Conservation (phyloP, 805 yeast genomes). For the Spathaspora sp. region DNA sequence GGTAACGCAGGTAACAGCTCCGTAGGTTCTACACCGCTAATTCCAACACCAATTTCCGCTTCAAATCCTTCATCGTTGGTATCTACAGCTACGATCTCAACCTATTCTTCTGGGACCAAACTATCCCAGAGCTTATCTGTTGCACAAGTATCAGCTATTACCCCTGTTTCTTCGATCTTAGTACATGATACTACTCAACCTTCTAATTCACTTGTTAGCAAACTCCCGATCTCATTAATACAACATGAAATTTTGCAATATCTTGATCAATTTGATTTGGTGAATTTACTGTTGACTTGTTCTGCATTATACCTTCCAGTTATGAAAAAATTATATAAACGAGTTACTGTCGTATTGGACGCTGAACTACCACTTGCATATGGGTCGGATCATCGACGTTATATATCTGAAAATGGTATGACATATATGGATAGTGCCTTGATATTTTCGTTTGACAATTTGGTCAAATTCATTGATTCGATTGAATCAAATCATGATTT, state of each 20-base stretch:
- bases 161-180: background rate
- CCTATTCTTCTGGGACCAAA: background rate
- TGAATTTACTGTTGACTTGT: slow-evolving; percentile 21
- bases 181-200: slow-evolving; percentile 6
- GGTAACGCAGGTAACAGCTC: background rate
- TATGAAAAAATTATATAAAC: slow-evolving; percentile 20
- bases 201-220: slow-evolving; percentile 8
- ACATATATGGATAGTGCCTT: slow-evolving; percentile 27
- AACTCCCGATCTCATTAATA: slow-evolving; percentile 12
- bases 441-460: slow-evolving; percentile 15
- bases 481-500: slow-evolving; percentile 16
- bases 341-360: slow-evolving; percentile 27
- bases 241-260: slow-evolving; percentile 15
- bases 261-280: slow-evolving; percentile 30
- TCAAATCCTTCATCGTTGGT: background rate
- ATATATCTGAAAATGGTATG: slow-evolving; percentile 25
- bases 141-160: background rate
- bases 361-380: slow-evolving; percentile 24
- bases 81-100: background rate
- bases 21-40: background rate
- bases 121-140: background rate
- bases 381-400: slow-evolving; percentile 10
- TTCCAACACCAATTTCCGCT: background rate
- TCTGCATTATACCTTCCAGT: slow-evolving; percentile 18
- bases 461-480: slow-evolving; percentile 16